These are phyloP conservation scores for Trifolium pratense DNA, from an alignment of 306 rosid genomes.

Conservation along the genomic window DNA sequence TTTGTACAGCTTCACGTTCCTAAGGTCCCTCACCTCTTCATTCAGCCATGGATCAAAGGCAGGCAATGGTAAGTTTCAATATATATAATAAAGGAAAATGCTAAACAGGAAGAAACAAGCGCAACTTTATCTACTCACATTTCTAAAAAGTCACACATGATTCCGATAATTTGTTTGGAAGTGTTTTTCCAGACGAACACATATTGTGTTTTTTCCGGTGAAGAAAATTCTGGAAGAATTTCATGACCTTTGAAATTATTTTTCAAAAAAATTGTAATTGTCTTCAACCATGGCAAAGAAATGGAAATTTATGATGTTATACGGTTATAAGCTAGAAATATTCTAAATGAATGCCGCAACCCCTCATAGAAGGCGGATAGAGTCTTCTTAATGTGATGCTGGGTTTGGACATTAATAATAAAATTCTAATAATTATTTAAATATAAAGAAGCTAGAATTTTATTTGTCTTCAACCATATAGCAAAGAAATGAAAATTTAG, in stretches of 20 bases:
- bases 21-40: conserved; percentile 38
- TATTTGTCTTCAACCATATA: no score
- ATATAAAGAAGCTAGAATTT: no score
- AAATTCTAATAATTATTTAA: no score
- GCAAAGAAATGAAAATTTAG: background rate
- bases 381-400: no score
- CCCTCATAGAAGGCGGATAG: no score
- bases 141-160: background rate
- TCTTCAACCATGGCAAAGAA: background rate
- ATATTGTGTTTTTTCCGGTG: background rate
- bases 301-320: background rate
- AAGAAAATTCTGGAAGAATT: background rate
- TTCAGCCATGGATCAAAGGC: conserved; percentile 48
- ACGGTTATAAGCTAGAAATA: background rate
- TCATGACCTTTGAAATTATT: background rate
- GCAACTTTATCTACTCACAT: background rate
- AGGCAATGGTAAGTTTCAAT: conserved; percentile 36
- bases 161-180: background rate
- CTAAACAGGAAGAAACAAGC: background rate
- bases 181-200: background rate
- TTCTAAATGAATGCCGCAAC: background rate
- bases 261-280: background rate
- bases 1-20: conserved; percentile 13
- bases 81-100: background rate
- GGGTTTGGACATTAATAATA: no score